A percentile compares a stretch with the other conserved stretches of the same genome.
Evolutionary conservation across 2,329 filamentous ascomycete species (phyloP).

Genomic region (Ophiocordyceps polyrhachis-furcata): DNA sequence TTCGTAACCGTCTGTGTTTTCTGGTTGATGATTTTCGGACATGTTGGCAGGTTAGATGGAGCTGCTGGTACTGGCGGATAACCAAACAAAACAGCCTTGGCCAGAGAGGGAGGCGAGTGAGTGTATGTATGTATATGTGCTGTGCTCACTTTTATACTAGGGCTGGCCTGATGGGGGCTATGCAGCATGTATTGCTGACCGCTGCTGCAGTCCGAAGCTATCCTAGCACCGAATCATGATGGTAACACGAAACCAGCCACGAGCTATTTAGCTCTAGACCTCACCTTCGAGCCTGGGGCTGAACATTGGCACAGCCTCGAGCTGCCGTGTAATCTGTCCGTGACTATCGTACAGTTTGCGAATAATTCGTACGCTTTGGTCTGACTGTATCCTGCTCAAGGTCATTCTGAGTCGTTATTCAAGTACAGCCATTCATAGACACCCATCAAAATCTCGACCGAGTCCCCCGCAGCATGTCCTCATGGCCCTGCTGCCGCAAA

Average conservation of each 20-base stretch:
- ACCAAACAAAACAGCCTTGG: too few relatives aligned
- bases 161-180: background rate
- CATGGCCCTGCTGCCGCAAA: slow-evolving; percentile 24
- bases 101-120: background rate
- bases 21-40: background rate
- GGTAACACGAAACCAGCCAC: background rate
- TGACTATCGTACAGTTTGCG: too few relatives aligned
- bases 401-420: too few relatives aligned
- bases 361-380: too few relatives aligned
- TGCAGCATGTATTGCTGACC: background rate
- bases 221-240: background rate
- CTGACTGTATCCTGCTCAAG: too few relatives aligned
- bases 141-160: background rate
- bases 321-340: too few relatives aligned
- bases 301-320: background rate
- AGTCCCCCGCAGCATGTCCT: slow-evolving; percentile 8
- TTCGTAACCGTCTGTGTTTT: background rate
- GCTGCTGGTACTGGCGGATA: too few relatives aligned
- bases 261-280: background rate
- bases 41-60: too few relatives aligned
- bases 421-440: background rate
- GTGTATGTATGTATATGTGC: too few relatives aligned
- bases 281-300: background rate
- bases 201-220: too few relatives aligned
- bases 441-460: background rate